Evolutionary conservation across 1,284 basidiomycete species (phyloP).

Genomic region (Coniophora puteana): DNA sequence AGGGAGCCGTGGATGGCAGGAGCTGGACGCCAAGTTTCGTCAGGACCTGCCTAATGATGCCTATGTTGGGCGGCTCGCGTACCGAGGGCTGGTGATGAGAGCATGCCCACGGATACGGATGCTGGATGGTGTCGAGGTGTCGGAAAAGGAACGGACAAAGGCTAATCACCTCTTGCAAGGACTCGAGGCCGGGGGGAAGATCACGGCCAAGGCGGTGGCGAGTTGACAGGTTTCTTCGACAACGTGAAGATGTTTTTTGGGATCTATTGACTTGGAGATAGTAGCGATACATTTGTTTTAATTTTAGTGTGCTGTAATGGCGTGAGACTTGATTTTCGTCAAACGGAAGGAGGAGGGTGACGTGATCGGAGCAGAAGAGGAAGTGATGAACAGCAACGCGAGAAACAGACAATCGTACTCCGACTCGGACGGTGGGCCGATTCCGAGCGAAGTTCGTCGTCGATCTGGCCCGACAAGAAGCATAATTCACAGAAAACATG

Average conservation of each 20-base stretch:
- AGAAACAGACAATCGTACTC: no score
- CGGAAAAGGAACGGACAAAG: slow-evolving; percentile 79
- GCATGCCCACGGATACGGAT: slow-evolving; percentile 62
- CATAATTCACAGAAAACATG: no score
- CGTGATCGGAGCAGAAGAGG: no score
- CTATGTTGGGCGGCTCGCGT: slow-evolving; percentile 82
- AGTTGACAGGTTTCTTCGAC: slow-evolving; percentile 14
- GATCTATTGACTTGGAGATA: neutral
- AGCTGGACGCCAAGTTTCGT: slow-evolving; percentile 82
- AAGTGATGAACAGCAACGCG: no score
- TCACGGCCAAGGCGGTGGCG: slow-evolving; percentile 16
- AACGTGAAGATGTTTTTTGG: neutral
- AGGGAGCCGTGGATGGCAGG: slow-evolving; percentile 51
- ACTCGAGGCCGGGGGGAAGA: slow-evolving; percentile 41
- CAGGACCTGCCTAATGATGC: slow-evolving; percentile 83
- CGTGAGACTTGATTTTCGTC: no score
- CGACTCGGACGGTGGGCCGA: no score
- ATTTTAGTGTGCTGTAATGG: no score
- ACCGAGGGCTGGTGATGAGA: slow-evolving; percentile 83
- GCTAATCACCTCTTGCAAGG: slow-evolving; percentile 66
- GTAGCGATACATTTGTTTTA: no score
- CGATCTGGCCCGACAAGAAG: no score
- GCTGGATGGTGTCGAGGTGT: slow-evolving; percentile 81
- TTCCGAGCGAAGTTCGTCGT: no score
- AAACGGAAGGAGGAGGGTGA: no score